Percentiles rank a stretch among this genome's conserved stretches.
Conservation (phyloP, 257 asterid genomes). For the Scutellaria minor region DNA sequence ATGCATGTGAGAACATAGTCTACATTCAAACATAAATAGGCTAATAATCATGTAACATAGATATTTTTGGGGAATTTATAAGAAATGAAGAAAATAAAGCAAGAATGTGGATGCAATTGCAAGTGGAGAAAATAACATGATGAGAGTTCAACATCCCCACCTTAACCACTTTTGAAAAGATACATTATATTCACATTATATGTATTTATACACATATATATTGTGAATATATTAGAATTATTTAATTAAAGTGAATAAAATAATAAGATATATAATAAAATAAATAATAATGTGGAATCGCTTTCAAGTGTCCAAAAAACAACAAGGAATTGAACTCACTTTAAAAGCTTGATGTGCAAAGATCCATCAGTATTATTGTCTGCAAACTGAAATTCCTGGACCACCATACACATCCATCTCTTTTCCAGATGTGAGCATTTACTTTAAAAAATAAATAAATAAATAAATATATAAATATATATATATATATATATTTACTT, state of each 20-base stretch:
- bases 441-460: not conserved
- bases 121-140: slow-evolving; percentile 40
- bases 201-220: not conserved
- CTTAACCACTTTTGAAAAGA: not conserved
- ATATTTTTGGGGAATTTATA: slow-evolving; percentile 21
- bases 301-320: slow-evolving; percentile 39
- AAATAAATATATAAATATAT: not conserved
- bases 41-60: too few species aligned
- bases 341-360: slow-evolving; percentile 50
- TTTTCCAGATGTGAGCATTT: slow-evolving; percentile 31
- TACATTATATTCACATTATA: not conserved
- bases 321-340: slow-evolving; percentile 50
- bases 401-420: slow-evolving; percentile 53
- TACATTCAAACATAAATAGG: too few species aligned
- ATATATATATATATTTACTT: not conserved
- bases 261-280: not conserved
- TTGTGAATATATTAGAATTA: too few species aligned
- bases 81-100: not conserved
- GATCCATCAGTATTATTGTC: slow-evolving; percentile 59
- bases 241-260: not conserved
- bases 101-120: slow-evolving; percentile 39
- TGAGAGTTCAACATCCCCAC: slow-evolving; percentile 44
- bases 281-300: slow-evolving; percentile 16
- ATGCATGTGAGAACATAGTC: too few species aligned
- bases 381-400: slow-evolving; percentile 53